Percentiles rank a stretch among this genome's conserved stretches.
These are phyloP conservation scores for Sorghum bicolor DNA, from an alignment of 176 grass and related monocot species.

Conservation along the genomic window Sorghum_bicolor_NCBIv3 NC_012870.2:9358501-9359000, in stretches of 20 bases:
- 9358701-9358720: background rate
- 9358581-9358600: background rate
- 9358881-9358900: background rate
- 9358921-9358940: background rate
- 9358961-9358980: slow-evolving; percentile 84
- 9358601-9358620: background rate
- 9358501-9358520: background rate
- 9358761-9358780: slow-evolving; percentile 89
- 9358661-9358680: background rate
- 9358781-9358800: slow-evolving; percentile 84
- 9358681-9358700: slow-evolving; percentile 9
- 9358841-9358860: slow-evolving; percentile 93
- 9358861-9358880: slow-evolving; percentile 28
- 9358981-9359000: slow-evolving; percentile 80
- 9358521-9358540: background rate
- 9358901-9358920: background rate
- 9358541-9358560: background rate
- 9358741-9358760: slow-evolving; percentile 83
- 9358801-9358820: slow-evolving; percentile 62
- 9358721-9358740: slow-evolving; percentile 63
- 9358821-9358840: slow-evolving; percentile 81
- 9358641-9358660: background rate
- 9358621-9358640: background rate
- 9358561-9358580: background rate
- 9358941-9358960: slow-evolving; percentile 8